phyloP scores from a whole-genome alignment of 2,329 filamentous ascomycete genomes.

The Fusarium pseudoanthophilum region DNA sequence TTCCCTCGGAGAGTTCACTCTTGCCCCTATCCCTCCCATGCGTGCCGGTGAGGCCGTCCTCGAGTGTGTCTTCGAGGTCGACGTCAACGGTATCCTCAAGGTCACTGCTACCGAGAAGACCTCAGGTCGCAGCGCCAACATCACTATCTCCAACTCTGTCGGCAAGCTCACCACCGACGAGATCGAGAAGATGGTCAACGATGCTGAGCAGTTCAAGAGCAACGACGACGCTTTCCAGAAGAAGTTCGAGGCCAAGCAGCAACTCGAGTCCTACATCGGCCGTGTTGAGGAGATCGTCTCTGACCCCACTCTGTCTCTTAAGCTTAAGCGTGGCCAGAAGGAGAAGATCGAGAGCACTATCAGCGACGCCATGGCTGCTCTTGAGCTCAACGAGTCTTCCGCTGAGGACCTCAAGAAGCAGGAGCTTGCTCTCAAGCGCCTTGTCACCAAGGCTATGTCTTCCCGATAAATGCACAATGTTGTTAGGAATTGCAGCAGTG shows the following conservation, averaged over 20 bases:
- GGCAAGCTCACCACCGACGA: slow-evolving; percentile 94
- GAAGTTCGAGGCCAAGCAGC: slow-evolving; percentile 98
- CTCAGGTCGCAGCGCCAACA: slow-evolving; percentile 97
- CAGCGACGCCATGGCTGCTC: slow-evolving; percentile 95
- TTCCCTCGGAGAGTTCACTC: slow-evolving; percentile 94
- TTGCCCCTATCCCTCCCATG: slow-evolving; percentile 89
- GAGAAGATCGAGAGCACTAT: slow-evolving; percentile 99
- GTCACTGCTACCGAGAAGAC: slow-evolving; percentile 99
- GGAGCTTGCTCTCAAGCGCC: slow-evolving; percentile 96
- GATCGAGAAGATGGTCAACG: slow-evolving; percentile 98
- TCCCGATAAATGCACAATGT: slow-evolving; percentile 73
- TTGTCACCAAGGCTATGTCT: slow-evolving; percentile 98
- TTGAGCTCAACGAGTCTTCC: slow-evolving; percentile 91
- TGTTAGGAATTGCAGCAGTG: slow-evolving; percentile 27
- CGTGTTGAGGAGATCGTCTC: slow-evolving; percentile 99
- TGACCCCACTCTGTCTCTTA: slow-evolving; percentile 93
- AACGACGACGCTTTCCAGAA: slow-evolving; percentile 99
- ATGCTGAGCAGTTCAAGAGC: slow-evolving; percentile 98
- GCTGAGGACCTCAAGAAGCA: slow-evolving; percentile 99
- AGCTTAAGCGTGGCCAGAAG: slow-evolving; percentile 99
- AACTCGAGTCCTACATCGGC: slow-evolving; percentile 98
- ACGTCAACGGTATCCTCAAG: slow-evolving; percentile 99
- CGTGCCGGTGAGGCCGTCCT: slow-evolving; percentile 95
- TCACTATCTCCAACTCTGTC: slow-evolving; percentile 99
- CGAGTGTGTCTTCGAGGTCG: slow-evolving; percentile 98